Evolutionary conservation across 345 rosid species (phyloP), one percentile per base, ranked within the genome.

Genomic region (Brassica incana): DNA sequence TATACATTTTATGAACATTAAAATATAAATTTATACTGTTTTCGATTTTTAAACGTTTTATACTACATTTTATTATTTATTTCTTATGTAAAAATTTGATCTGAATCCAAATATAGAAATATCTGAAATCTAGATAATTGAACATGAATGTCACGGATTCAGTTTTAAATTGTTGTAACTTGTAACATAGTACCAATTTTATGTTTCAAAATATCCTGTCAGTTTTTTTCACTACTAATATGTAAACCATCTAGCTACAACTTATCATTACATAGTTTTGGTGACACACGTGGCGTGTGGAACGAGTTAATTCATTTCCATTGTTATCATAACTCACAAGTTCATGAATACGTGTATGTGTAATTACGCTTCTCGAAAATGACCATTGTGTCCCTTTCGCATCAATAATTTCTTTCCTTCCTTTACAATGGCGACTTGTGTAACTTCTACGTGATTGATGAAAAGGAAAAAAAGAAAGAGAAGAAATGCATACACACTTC

Each of bases 361-460:
- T 27, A 1, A 48, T 27, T 48, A 30, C 18, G 40, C 25, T 48
- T 56, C 74, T 56, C 12, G 74, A 56, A 71, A 56, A 33, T 71
- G 74, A 54, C 30, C n/a, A 52, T 15, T 71, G 32, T 71, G 65
- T 58, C 32, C 8, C 52, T 58, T 71, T 58, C 66, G 11, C 52
- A 35, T 33, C 30, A 58, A 18, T 38, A 16, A 72, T 72, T 58
- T 30, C 10, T 18, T 48, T 50, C 8, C 63, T 45, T 48, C 73
- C 35, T 56, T 6, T 4, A 69, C 38, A 36, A 18, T 15, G 68
- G 52, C 52, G 16, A 20, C 56, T 40, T 67, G 27, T 67, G 33
- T 18, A 66, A 65, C 29, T 36, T 36, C 30, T 9, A 38, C 48
- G 4, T 66, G 15, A 66, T 5, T 66, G 30, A 36, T 36, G 30